Base-by-base conservation (phyloP, 257 asterid genomes). In the Fraxinus americana region DNA sequence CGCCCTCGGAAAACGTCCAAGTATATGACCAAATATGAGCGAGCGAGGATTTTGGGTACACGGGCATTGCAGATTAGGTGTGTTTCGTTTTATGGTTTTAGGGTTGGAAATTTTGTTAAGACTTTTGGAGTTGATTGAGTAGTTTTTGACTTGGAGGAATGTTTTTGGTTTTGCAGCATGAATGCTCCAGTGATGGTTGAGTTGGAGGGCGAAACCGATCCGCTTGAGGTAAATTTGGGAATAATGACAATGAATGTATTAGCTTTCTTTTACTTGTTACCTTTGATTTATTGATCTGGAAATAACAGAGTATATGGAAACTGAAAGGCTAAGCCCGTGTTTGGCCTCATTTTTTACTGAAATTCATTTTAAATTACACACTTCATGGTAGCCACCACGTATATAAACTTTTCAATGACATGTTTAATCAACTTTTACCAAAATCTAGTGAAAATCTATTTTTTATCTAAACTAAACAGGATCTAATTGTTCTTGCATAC, bases 131-230 rank as follows among this genome's bases (percentile, higher is more conserved):
- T 59, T 1, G 12, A 23, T 67, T 48, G 23, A 63, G 84, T 66
- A 67, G 9, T 11, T 65, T 12, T 30, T 72, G 59, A 72, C n/a
- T 65, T 80, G 77, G 74, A 74, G 17, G 25, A 14, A 59, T 77
- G 14, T 10, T 83, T 59, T 72, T 35, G 72, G 52, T 34, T 78
- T 75, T 9, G 75, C 90, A 94, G 98, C 89, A 94, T 92, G 98
- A 94, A 94, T 87, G 98, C 98, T 27, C 98, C 97, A 29, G 97
- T 94, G 76, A 94, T 94, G 98, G 98, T 94, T 83, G 97, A 94
- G 87, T 79, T 94, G 87, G 98, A 94, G 80, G 97, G 98, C 7
- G 98, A 94, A 86, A 92, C 96, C 4, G 98, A 92, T 79, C 97
- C 97, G 0, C 86, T 94, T 67, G 98, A 94, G 98, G 97, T 94